Conservation (phyloP, 2,329 filamentous ascomycete species). For the Aspergillus nomiae region DNA sequence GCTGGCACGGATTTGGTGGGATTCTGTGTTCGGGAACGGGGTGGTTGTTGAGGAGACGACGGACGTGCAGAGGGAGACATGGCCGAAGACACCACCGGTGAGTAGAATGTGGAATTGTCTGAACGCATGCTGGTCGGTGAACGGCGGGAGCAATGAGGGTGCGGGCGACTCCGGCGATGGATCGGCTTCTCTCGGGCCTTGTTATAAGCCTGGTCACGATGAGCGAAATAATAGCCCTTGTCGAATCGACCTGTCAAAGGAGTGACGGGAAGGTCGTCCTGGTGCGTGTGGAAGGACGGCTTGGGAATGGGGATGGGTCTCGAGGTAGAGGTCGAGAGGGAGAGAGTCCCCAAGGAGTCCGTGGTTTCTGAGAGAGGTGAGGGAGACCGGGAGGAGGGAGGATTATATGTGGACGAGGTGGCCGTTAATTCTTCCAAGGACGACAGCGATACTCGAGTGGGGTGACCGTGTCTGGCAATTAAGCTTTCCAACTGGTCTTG, state of each 20-base stretch:
- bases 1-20: constrained; percentile 37
- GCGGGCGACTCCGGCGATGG: constrained; percentile 17
- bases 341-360: constrained; percentile 30
- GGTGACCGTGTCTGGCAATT: constrained; percentile 41
- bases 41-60: constrained; percentile 40
- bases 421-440: constrained; percentile 41
- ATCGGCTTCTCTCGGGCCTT: constrained; percentile 12
- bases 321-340: constrained; percentile 31
- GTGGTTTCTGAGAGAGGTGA: constrained; percentile 27
- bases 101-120: constrained; percentile 35
- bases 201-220: constrained; percentile 28
- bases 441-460: constrained; percentile 41
- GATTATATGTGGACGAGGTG: constrained; percentile 40
- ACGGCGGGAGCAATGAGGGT: constrained; percentile 15
- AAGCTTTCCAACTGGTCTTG: constrained; percentile 40
- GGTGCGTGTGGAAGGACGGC: constrained; percentile 25
- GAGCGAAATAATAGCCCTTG: constrained; percentile 37
- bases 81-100: constrained; percentile 31
- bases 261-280: constrained; percentile 39
- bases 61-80: constrained; percentile 37
- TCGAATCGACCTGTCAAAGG: constrained; percentile 43
- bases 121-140: constrained; percentile 32
- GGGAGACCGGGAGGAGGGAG: constrained; percentile 29
- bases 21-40: constrained; percentile 33
- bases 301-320: constrained; percentile 40